Percentiles rank a stretch among this genome's conserved stretches.
Evolutionary conservation across 2,329 filamentous ascomycete species (phyloP).

Genomic region (Parascedosporium putredinis): DNA sequence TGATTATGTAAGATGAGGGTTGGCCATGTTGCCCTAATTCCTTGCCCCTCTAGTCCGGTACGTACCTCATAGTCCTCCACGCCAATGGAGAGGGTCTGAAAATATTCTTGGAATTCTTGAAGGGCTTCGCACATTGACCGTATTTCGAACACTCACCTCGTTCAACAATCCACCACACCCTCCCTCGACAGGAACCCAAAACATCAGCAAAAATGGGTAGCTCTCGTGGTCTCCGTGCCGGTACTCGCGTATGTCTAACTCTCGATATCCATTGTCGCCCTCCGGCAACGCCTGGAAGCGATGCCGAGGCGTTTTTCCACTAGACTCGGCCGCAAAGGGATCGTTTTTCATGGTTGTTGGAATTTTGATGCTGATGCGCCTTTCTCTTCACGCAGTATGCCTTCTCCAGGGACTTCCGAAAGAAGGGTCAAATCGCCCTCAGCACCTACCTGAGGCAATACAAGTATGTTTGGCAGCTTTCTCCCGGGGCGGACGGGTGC

Average conservation of each 20-base stretch:
- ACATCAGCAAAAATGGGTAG: conserved; percentile 62
- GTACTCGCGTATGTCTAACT: conserved; percentile 61
- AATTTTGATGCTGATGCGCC: conserved; percentile 10
- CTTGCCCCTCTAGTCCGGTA: not conserved
- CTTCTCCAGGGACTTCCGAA: conserved; percentile 89
- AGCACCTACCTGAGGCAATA: conserved; percentile 92
- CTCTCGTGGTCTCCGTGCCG: conserved; percentile 75
- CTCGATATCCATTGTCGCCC: conserved; percentile 10
- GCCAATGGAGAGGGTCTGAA: not conserved
- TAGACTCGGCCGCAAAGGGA: no score
- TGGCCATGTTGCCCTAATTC: conserved; percentile 6
- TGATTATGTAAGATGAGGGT: conserved; percentile 5
- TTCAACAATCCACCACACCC: conserved; percentile 3
- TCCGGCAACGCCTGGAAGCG: not conserved
- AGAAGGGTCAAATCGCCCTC: conserved; percentile 88
- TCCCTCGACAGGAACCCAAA: conserved; percentile 3
- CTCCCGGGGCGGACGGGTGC: not conserved
- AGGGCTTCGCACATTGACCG: not conserved
- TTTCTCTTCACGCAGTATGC: conserved; percentile 52
- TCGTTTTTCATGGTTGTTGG: not conserved
- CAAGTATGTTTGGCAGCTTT: conserved; percentile 46
- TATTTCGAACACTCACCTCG: not conserved
- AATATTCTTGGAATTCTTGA: not conserved
- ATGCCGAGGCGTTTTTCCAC: no score
- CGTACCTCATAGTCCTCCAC: not conserved